Evolutionary conservation across 805 yeast genomes (phyloP), one percentile per base, ranked within the genome.

Genomic region (Lipomyces kockii): DNA sequence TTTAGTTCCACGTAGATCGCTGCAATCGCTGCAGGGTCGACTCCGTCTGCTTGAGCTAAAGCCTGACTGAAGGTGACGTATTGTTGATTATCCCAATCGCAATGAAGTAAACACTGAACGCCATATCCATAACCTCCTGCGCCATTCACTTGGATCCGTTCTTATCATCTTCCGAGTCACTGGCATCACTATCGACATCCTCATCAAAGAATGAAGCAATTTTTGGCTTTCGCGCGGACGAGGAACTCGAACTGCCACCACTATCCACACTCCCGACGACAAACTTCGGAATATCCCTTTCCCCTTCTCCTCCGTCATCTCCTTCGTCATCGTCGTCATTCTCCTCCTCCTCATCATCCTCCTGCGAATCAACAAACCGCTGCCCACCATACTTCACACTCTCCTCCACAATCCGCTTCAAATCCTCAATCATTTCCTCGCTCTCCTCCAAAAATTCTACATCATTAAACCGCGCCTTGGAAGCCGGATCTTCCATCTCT

Each of bases 341-440:
- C 9, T 35, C 55, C 12, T 63, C n/a, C n/a, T n/a, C 61, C 59
- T 49, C 43, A 9, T 51, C 66, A 22, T 20, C 49, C 27, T 12
- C 22, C 32, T 39, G 34, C 29, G 70, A 49, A 1, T 17, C 20
- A n/a, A 43, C 22, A 43, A 43, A 43, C 49, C 9, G 20, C 22
- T 43, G 20, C 22, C 49, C 49, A 43, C 49, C 49, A 43, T 17
- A 43, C 49, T 43, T 43, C 49, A 43, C 49, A n/a, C 49, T 43
- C 12, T 62, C 66, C 7, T 70, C 73, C 0, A 78, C 79, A 4
- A 78, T 64, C 2, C 72, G 70, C 52, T 77, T 71, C 2, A 83
- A 76, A 29, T 79, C 81, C 9, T 78, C 78, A 51, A 78, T 65
- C 60, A 79, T 75, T n/a, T 69, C 72, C 53, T 83, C 84, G n/a